Evolutionary conservation across 768 basidiomycete species (phyloP).

Genomic region (Omphalotus guepiniiformis): DNA sequence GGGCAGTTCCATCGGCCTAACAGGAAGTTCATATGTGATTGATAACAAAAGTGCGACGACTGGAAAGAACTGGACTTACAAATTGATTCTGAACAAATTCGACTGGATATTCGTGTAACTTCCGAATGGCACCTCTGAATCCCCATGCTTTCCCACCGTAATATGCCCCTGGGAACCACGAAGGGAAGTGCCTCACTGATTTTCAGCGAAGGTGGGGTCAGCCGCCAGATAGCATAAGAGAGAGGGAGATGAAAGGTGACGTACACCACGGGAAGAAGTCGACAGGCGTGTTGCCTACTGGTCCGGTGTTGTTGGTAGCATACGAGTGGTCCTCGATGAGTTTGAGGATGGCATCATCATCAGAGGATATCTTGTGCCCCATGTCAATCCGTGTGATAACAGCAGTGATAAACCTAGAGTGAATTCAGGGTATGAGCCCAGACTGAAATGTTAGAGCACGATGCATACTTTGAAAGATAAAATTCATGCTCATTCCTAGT

Average conservation of each 20-base stretch:
- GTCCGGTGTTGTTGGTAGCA: constrained; percentile 8
- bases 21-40: not conserved
- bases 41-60: too few species aligned
- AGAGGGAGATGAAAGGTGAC: too few species aligned
- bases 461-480: too few species aligned
- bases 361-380: constrained; percentile 19
- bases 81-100: constrained; percentile 8
- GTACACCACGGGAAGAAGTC: constrained; percentile 16
- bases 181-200: constrained; percentile 22
- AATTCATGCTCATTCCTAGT: too few species aligned
- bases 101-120: constrained; percentile 12
- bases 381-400: constrained; percentile 19
- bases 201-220: not conserved
- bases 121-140: constrained; percentile 4
- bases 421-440: too few species aligned
- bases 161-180: constrained; percentile 30
- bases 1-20: constrained; percentile 13
- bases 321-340: constrained; percentile 6
- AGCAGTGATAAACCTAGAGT: constrained; percentile 21
- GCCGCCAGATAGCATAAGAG: too few species aligned
- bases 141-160: constrained; percentile 14
- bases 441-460: too few species aligned
- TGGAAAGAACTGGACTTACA: constrained; percentile 10
- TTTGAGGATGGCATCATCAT: constrained; percentile 18
- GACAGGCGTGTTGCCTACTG: constrained; percentile 13